These are phyloP conservation scores for Chalaropsis thielavioides DNA, from an alignment of 2,329 filamentous ascomycete genomes.

Conservation along the genomic window DNA sequence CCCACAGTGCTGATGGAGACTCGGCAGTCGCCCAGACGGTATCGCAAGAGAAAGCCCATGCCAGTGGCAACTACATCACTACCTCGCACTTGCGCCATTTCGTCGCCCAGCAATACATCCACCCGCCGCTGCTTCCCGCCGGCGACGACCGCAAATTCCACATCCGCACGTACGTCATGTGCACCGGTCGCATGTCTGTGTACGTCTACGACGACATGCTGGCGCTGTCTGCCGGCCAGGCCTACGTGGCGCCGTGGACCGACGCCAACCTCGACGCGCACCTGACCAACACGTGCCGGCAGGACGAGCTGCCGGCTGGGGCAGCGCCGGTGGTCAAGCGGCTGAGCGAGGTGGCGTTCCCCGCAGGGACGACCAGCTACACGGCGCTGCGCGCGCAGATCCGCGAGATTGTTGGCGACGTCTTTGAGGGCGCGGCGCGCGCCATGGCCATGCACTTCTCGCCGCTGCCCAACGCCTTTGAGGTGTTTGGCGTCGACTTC, in stretches of 20 bases:
- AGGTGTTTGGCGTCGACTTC: slow-evolving; percentile 85
- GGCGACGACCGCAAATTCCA: slow-evolving; percentile 75
- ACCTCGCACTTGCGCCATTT: slow-evolving; percentile 92
- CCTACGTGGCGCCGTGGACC: slow-evolving; percentile 53
- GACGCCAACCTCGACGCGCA: slow-evolving; percentile 50
- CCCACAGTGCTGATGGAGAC: background rate
- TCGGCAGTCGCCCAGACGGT: background rate
- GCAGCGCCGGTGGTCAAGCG: slow-evolving; percentile 46
- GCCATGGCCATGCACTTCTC: slow-evolving; percentile 87
- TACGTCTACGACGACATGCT: slow-evolving; percentile 87
- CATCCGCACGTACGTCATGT: slow-evolving; percentile 80
- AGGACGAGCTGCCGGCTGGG: slow-evolving; percentile 40
- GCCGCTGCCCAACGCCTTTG: slow-evolving; percentile 73
- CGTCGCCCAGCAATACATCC: slow-evolving; percentile 86
- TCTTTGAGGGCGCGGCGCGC: slow-evolving; percentile 75
- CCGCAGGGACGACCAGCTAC: slow-evolving; percentile 46
- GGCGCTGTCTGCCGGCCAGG: slow-evolving; percentile 68
- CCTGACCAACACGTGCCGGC: slow-evolving; percentile 90
- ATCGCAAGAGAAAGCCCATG: slow-evolving; percentile 23
- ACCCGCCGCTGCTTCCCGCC: slow-evolving; percentile 64
- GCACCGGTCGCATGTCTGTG: slow-evolving; percentile 60
- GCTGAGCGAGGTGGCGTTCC: slow-evolving; percentile 53
- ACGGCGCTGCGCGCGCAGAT: slow-evolving; percentile 58
- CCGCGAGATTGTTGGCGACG: slow-evolving; percentile 53
- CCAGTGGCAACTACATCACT: slow-evolving; percentile 45